A percentile compares a stretch with the other conserved stretches of the same genome.
Conservation (phyloP, 2,329 filamentous ascomycete genomes). For the Monilinia aucupariae region DNA sequence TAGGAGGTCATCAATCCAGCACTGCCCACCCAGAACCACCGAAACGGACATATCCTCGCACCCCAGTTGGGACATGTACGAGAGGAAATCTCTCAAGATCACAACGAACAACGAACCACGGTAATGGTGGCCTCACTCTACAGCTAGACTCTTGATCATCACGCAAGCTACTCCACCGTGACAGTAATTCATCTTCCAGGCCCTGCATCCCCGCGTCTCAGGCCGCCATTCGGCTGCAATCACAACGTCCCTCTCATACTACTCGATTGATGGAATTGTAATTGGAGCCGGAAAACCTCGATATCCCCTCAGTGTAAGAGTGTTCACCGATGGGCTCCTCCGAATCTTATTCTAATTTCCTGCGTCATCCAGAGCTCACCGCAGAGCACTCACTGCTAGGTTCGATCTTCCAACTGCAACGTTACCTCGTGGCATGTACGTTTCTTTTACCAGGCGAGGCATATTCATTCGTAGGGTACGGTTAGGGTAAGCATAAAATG, state of each 20-base stretch:
- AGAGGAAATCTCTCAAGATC: neutral
- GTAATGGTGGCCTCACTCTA: neutral
- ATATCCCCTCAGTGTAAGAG: neutral
- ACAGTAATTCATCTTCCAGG: neutral
- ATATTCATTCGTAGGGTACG: too few relatives aligned
- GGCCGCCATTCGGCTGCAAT: neutral
- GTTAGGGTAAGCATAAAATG: too few relatives aligned
- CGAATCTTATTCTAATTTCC: neutral
- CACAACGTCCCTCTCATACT: neutral
- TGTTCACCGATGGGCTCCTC: neutral
- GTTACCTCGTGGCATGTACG: conserved; percentile 10
- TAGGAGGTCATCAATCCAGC: conserved; percentile 5
- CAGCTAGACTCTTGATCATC: neutral
- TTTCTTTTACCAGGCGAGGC: neutral
- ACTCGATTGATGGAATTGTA: too few relatives aligned
- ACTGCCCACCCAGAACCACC: conserved; percentile 7
- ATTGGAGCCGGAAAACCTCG: neutral
- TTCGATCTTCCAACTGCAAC: neutral
- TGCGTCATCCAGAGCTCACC: neutral
- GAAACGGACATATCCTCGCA: neutral
- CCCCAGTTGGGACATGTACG: neutral
- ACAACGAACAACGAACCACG: too few relatives aligned
- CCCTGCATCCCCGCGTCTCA: neutral
- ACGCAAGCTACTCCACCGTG: neutral
- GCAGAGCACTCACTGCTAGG: too few relatives aligned